Base-by-base conservation (phyloP, 306 rosid species). In the Vigna nakashimae region DNA sequence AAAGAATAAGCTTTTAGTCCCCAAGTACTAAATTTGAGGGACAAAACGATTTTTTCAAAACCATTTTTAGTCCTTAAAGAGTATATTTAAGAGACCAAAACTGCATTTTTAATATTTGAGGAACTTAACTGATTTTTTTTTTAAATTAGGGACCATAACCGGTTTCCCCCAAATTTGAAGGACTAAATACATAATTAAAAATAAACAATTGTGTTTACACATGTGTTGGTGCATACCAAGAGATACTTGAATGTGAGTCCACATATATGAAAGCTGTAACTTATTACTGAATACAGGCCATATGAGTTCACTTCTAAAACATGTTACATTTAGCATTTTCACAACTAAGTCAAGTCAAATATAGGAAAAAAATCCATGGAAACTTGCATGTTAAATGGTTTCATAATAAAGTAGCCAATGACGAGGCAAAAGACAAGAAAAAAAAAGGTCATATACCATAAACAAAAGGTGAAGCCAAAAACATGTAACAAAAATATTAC, bases 381-480 rank as follows among this genome's bases (percentile, higher is more conserved):
- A 69, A 42, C 62, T 75, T 28, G 59, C 60, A 76, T 55, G 49
- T 68, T 49, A 59, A 75, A 81, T 22, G 30, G 73, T 43, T 81
- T 75, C 49, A 11, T 45, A 11, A 45, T 45, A 43, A 9, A 43
- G 30, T 22, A 75, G 68, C 67, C 4, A 14, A 26, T 9, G 18
- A 8, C 12, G 50, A 42, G 42, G 43, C 0, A 6, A 51, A 51
- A 45, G 50, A 18, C 32, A 28, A 45, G 24, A 59, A 7, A 3
- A 11, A 51, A 51, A 51, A 5, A n/a, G 34, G 22, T 51, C 36
- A 9, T 32, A 40, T 56, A 75, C 5, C 15, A 56, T n/a, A 51
- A n/a, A n/a, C 46, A 65, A 55, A 65, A 53, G 56, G 22, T 20
- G 48, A 71, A 63, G 71, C 45, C 45, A 63, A 65, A 48, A 79